Conservation (phyloP, 805 yeast genomes). For the Yamadazyma takamatsuzukensis region DNA sequence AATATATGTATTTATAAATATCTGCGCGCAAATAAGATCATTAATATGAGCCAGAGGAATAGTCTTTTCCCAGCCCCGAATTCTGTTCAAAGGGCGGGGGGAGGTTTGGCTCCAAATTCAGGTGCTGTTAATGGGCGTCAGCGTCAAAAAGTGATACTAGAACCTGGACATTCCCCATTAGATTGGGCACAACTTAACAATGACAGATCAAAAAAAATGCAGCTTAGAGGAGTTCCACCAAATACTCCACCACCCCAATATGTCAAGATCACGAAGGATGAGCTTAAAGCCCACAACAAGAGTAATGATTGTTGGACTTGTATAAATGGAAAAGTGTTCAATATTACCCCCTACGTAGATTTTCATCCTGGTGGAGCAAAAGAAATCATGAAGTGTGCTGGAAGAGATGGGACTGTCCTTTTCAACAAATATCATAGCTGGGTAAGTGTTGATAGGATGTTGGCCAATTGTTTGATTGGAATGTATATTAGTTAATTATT, state of each 20-base stretch:
- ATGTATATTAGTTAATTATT: constrained; percentile 22
- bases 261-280: constrained; percentile 51
- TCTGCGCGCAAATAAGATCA: too few relatives aligned
- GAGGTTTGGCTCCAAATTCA: constrained; percentile 2
- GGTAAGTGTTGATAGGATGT: constrained; percentile 84
- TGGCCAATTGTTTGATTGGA: constrained; percentile 79
- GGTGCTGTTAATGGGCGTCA: constrained; percentile 5
- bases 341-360: constrained; percentile 75
- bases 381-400: constrained; percentile 75
- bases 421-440: constrained; percentile 66
- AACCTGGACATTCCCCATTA: constrained; percentile 80
- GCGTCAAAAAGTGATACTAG: constrained; percentile 53
- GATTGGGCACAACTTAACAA: constrained; percentile 74
- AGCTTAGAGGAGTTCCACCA: constrained; percentile 52
- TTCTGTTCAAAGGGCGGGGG: constrained; percentile 33
- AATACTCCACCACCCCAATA: constrained; percentile 50
- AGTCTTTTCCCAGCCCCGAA: constrained; percentile 29
- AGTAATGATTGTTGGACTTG: constrained; percentile 83
- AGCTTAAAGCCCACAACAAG: constrained; percentile 55
- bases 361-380: constrained; percentile 94
- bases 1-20: too few relatives aligned
- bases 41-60: neutral
- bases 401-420: constrained; percentile 72
- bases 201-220: constrained; percentile 33
- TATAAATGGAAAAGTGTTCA: constrained; percentile 76